Evolutionary conservation across 495 filamentous ascomycete genomes (phyloP), one percentile per base, ranked within the genome.

Genomic region (Tuber borchii): DNA sequence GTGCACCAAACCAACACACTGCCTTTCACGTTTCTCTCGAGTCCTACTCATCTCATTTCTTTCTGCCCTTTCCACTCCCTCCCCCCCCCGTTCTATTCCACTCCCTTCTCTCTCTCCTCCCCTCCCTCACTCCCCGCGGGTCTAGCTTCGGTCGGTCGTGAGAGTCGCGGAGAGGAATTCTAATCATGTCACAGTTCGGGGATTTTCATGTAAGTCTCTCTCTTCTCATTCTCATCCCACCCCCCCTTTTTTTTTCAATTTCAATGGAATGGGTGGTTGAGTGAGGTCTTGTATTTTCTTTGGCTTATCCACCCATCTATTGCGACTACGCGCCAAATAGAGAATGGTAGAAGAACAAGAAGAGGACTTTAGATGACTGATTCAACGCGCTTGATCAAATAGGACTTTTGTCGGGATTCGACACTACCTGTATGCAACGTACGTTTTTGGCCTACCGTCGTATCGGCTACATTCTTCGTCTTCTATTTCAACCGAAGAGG

Each of bases 361-460:
- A 20, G 19, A 26, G 71, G 31, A 48, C n/a, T 43, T 43, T 73
- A 43, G 44, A 43, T 73, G 71, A 37, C 56, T 65, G 56, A 65
- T 65, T 65, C 56, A 65, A 40, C 70, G 70, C 37, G 70, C 70
- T 71, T 42, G 73, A 77, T 78, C 46, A 71, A 77, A 84, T 81
- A 97, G 92, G 86, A 95, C 86, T 97, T 99, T 84, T 99, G 95
- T 90, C 91, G 92, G 81, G 93, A 97, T 86, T 94, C 94, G 78
- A 97, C 95, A 77, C 87, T 99, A 82, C 95, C 95, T 78, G 89
- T 97, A 79, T 97, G 94, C 89, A 97, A 97, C 88, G 95, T 98
- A 89, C 77, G 95, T 90, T 74, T 77, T 77, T 68, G 61, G 74
- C 51, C 46, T 74, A 71, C 76, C 73, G 51, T 69, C 79, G 17